Evolutionary conservation across 352 stramenopile species (phyloP), one percentile per base, ranked within the genome.

Genomic region (Globisporangium canariense): DNA sequence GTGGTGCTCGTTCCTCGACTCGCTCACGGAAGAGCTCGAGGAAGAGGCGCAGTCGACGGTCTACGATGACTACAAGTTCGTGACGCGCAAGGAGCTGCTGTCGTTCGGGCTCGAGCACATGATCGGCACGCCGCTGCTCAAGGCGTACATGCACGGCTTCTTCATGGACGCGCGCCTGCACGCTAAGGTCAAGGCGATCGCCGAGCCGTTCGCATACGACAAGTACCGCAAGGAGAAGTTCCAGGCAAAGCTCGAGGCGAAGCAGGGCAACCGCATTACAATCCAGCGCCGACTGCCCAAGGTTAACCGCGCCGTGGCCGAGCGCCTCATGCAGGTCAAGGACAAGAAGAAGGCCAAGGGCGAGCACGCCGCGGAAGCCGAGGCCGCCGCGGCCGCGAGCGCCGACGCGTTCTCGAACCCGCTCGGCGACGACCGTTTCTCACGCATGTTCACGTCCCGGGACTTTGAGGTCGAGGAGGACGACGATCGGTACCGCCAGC

Each of bases 61-160:
- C 3, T 99, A 98, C 76, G 97, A 99, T 64, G 98, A 99, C 79
- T 99, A 99, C 81, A 99, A 99, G 73, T 99, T 99, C 77, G 89
- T 99, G 20, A 99, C 96, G 28, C 81, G 90, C 11, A 72, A 96
- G 13, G 97, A 99, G 71, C 85, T 99, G 40, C 81, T 97, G 60
- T 84, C 89, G 25, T 93, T 99, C n/a, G 97, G 97, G 41, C 86
- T 99, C n/a, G 88, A 96, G 59, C 97, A 99, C 69, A 83, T 99
- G 40, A 89, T 99, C 50, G 98, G 98, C 46, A 99, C 97, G 43
- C 93, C 96, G 16, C 68, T 99, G 66, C 83, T 99, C 28, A 93
- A 94, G 70, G 97, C 96, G 10, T 99, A 99, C 83, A 99, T 99
- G 97, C 98, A 99, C 81, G 98, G 98, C 52, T 99, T 98, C 81